phyloP scores from a whole-genome alignment of 169 alveolate genomes.

The Eimeria brunetti region DNA sequence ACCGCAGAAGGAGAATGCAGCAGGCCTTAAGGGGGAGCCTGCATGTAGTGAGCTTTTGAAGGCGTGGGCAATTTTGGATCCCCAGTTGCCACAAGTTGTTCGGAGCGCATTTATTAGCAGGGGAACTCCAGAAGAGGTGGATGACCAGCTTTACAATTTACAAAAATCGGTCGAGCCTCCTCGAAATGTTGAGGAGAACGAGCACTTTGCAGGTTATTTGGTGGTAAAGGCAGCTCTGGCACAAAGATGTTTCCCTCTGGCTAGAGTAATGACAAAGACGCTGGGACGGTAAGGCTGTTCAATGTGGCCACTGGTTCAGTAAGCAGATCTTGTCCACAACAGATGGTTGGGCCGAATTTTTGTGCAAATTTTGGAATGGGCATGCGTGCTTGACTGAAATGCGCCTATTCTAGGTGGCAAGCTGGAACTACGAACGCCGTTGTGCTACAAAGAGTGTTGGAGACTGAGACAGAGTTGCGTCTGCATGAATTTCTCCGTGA shows the following conservation, averaged over 20 bases:
- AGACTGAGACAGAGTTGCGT: constrained; percentile 53
- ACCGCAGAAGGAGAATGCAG: constrained; percentile 1
- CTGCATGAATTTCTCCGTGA: constrained; percentile 62
- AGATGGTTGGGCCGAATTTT: background rate
- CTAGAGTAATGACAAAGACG: constrained; percentile 59
- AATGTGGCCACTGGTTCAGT: background rate
- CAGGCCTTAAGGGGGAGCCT: background rate
- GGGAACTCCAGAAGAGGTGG: constrained; percentile 43
- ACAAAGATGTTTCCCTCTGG: constrained; percentile 12
- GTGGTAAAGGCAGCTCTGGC: constrained; percentile 48
- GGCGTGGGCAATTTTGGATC: constrained; percentile 59
- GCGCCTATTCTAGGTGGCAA: constrained; percentile 43
- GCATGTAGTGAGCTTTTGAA: constrained; percentile 9
- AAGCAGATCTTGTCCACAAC: background rate
- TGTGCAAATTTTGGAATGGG: background rate
- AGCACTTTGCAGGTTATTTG: constrained; percentile 52
- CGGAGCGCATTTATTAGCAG: constrained; percentile 15
- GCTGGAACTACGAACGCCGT: constrained; percentile 46
- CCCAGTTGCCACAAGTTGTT: constrained; percentile 52
- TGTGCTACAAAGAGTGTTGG: constrained; percentile 52
- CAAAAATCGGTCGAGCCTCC: constrained; percentile 35
- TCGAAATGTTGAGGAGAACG: constrained; percentile 51
- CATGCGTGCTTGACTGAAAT: background rate
- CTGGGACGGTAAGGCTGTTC: constrained; percentile 50
- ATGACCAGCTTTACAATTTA: constrained; percentile 13